These are phyloP conservation scores for Microthlaspi erraticum DNA, from an alignment of 345 rosid genomes.

Conservation along the genomic window DNA sequence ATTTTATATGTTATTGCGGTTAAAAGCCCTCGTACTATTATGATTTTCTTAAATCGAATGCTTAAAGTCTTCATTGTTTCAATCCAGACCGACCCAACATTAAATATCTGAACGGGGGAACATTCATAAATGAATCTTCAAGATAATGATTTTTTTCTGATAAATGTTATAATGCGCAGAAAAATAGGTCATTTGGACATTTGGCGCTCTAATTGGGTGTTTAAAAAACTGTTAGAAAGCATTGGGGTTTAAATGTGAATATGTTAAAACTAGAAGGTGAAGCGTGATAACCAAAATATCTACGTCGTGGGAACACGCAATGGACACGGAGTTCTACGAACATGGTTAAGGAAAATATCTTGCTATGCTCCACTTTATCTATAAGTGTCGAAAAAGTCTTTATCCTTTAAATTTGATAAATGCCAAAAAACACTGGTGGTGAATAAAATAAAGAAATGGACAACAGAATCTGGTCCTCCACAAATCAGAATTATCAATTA, in stretches of 20 bases:
- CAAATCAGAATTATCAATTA: slow-evolving; percentile 8
- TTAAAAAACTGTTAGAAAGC: neutral
- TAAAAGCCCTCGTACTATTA: slow-evolving; percentile 6
- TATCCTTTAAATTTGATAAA: slow-evolving; percentile 23
- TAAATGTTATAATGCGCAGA: neutral
- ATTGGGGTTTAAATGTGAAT: neutral
- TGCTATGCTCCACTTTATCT: neutral
- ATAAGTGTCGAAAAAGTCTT: neutral
- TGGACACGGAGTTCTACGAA: slow-evolving; percentile 33
- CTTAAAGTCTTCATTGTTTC: neutral
- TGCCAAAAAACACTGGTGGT: neutral
- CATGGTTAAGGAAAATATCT: slow-evolving; percentile 18
- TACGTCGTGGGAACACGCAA: slow-evolving; percentile 42
- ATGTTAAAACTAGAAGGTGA: neutral
- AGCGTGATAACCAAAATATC: slow-evolving; percentile 12
- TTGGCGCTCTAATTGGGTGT: neutral
- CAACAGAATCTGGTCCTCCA: slow-evolving; percentile 40
- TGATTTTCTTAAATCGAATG: neutral
- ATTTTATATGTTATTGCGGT: neutral
- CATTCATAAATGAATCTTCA: neutral
- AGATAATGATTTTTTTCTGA: fast-evolving
- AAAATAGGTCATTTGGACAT: too few species aligned
- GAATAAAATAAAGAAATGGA: neutral
- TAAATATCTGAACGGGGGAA: too few species aligned
- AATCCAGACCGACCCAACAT: too few species aligned